Conservation (phyloP, 768 basidiomycete genomes). For the Lentinus tigrinus region DNA sequence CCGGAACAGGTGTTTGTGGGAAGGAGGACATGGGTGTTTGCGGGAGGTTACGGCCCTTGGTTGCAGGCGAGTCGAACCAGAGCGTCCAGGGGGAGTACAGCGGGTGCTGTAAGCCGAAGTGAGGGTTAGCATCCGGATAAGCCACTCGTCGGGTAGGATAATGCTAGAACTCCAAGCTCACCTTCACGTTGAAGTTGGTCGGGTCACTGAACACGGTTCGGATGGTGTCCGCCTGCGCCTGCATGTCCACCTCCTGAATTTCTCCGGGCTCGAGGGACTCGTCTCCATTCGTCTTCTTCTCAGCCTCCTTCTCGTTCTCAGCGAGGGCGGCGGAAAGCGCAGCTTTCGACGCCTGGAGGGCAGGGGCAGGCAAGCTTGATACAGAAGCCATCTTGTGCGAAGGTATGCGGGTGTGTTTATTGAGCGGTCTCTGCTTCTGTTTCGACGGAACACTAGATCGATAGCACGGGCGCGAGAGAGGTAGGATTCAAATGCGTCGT, state of each 20-base stretch:
- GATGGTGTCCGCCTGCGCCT: conserved; percentile 77
- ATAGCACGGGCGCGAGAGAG: not conserved
- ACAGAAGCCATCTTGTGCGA: conserved; percentile 19
- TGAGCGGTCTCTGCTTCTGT: not conserved
- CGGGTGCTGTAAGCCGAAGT: conserved; percentile 62
- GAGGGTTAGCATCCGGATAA: not conserved
- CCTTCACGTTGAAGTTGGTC: conserved; percentile 95
- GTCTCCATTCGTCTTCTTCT: conserved; percentile 34
- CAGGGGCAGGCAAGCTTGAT: conserved; percentile 59
- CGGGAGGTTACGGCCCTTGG: conserved; percentile 86
- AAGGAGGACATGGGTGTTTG: conserved; percentile 80
- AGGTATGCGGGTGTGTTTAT: not conserved
- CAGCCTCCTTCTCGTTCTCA: conserved; percentile 41
- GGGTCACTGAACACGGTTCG: conserved; percentile 94
- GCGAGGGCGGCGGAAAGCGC: conserved; percentile 74
- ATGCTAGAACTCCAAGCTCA: conserved; percentile 29
- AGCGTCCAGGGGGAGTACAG: conserved; percentile 95
- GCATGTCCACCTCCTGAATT: conserved; percentile 85
- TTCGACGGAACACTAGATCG: conserved; percentile 2
- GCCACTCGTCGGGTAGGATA: not conserved
- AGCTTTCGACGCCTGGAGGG: conserved; percentile 76
- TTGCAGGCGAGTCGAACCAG: conserved; percentile 95
- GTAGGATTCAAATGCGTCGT: not conserved
- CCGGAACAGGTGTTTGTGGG: conserved; percentile 75
- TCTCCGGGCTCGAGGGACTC: conserved; percentile 68